phyloP scores from a whole-genome alignment of 148 eudicot species.

The Chenopodium berlandieri region DNA sequence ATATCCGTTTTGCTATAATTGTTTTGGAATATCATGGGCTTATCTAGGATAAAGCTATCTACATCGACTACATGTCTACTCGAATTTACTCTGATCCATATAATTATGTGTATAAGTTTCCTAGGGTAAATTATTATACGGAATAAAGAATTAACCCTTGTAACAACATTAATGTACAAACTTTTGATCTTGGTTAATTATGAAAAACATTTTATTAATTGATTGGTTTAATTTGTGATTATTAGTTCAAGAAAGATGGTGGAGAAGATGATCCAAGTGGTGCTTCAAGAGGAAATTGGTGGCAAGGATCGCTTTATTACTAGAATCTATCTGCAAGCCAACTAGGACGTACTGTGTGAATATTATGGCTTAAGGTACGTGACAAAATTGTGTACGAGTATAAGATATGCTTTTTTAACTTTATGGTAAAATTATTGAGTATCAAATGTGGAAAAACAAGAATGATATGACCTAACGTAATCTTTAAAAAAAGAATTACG shows the following conservation, averaged over 20 bases:
- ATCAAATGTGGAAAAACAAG: no score
- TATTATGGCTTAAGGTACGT: conserved; percentile 18
- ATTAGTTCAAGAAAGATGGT: conserved; percentile 55
- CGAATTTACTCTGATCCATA: no score
- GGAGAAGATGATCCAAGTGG: conserved; percentile 75
- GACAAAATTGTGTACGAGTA: neutral
- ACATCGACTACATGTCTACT: no score
- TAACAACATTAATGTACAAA: neutral
- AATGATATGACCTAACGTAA: no score
- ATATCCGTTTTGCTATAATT: neutral
- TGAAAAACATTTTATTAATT: neutral
- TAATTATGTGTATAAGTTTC: no score
- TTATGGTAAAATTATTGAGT: neutral
- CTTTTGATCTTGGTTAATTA: neutral
- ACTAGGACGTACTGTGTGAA: conserved; percentile 1
- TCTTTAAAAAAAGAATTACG: no score
- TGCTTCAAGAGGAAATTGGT: conserved; percentile 89
- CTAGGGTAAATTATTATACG: no score
- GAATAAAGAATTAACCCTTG: neutral
- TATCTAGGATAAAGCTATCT: neutral
- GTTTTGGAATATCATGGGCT: no score
- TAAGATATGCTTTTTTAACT: neutral
- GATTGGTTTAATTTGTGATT: conserved; percentile 3
- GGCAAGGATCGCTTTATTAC: conserved; percentile 92
- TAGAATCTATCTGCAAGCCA: conserved; percentile 24